Evolutionary conservation across 306 rosid genomes (phyloP).

Genomic region (Oemleria cerasiformis): DNA sequence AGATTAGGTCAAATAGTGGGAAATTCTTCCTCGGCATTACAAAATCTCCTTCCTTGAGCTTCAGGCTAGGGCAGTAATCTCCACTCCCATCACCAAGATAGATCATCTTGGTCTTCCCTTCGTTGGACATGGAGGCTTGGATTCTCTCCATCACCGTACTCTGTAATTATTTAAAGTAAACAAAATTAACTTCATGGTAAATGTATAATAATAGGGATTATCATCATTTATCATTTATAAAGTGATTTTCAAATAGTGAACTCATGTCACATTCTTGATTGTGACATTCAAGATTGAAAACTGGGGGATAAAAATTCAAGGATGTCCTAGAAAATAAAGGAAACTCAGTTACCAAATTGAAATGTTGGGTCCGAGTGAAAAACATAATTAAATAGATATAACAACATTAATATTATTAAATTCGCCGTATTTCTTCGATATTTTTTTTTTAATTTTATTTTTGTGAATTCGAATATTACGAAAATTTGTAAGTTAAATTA

Average conservation of each 20-base stretch:
- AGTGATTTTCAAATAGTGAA: neutral
- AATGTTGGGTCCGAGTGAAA: neutral
- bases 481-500: no score
- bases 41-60: slow-evolving; percentile 28
- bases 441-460: no score
- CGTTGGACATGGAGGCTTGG: slow-evolving; percentile 11
- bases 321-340: neutral
- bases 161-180: slow-evolving; percentile 3
- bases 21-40: slow-evolving; percentile 33
- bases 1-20: slow-evolving; percentile 28
- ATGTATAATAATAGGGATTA: neutral
- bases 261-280: neutral
- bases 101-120: slow-evolving; percentile 25
- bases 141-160: slow-evolving; percentile 25
- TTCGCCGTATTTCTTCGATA: no score
- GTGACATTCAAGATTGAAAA: slow-evolving; percentile 1
- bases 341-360: neutral
- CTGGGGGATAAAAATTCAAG: neutral
- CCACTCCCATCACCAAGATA: slow-evolving; percentile 34
- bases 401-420: no score
- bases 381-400: no score
- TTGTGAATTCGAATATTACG: no score
- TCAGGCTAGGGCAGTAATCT: slow-evolving; percentile 37
- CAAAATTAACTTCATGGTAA: neutral
- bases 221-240: neutral